Conservation (phyloP, 139 green algal genomes). For the Limnomonas spitsbergensis region DNA sequence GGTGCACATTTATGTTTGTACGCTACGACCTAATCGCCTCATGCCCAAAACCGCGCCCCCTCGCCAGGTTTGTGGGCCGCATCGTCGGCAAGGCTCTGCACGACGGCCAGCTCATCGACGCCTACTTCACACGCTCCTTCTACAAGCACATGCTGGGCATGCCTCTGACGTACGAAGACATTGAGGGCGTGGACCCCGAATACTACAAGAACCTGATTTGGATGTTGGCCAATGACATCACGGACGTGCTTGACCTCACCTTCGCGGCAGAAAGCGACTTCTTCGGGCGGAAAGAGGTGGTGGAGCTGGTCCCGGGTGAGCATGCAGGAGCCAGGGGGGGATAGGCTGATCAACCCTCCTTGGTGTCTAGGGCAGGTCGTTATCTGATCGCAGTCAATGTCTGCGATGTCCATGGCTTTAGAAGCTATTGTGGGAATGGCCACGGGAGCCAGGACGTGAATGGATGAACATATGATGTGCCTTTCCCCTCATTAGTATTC, state of each 20-base stretch:
- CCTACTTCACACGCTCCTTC: slow-evolving; percentile 97
- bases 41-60: no score
- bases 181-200: slow-evolving; percentile 61
- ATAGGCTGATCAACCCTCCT: neutral
- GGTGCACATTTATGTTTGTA: no score
- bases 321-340: neutral
- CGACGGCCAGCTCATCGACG: slow-evolving; percentile 89
- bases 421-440: neutral
- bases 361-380: neutral
- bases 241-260: slow-evolving; percentile 87
- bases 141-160: slow-evolving; percentile 96
- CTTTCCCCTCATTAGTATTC: no score
- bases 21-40: no score
- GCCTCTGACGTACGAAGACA: slow-evolving; percentile 87
- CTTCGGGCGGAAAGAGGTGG: slow-evolving; percentile 75
- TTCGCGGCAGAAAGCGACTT: slow-evolving; percentile 91
- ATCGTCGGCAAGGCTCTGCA: slow-evolving; percentile 87
- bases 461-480: no score
- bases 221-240: slow-evolving; percentile 95
- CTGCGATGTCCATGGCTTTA: neutral
- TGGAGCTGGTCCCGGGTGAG: slow-evolving; percentile 79
- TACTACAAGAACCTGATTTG: slow-evolving; percentile 19
- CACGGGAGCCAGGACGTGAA: no score
- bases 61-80: slow-evolving; percentile 63
- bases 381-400: neutral